Evolutionary conservation across 257 asterid genomes (phyloP).

Genomic region (Plectranthus barbatus): DNA sequence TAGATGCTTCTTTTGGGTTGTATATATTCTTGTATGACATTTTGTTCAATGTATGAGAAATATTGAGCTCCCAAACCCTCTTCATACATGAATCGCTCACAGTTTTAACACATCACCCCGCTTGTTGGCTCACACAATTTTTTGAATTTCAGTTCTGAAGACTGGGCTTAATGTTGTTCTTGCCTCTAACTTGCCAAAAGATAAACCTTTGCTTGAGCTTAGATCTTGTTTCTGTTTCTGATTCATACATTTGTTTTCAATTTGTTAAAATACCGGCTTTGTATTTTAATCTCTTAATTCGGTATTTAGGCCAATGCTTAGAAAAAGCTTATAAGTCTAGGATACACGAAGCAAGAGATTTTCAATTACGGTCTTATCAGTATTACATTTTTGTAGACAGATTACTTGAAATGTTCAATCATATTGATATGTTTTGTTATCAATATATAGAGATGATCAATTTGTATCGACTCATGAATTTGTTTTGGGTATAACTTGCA

Average conservation of each 20-base stretch:
- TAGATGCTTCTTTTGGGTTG: too few relatives aligned
- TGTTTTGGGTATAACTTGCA: background rate
- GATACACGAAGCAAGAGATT: constrained; percentile 38
- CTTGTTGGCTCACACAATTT: constrained; percentile 17
- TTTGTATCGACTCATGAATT: background rate
- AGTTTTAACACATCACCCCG: background rate
- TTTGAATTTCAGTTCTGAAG: constrained; percentile 50
- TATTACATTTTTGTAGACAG: background rate
- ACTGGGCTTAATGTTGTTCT: constrained; percentile 73
- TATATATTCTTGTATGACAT: too few relatives aligned
- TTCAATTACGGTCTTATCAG: background rate
- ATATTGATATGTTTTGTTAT: background rate
- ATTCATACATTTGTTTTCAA: background rate
- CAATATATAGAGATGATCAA: background rate
- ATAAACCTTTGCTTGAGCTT: constrained; percentile 86
- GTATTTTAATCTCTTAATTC: background rate
- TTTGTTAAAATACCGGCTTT: background rate
- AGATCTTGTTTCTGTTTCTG: constrained; percentile 2
- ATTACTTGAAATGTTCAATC: background rate
- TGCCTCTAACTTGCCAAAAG: constrained; percentile 81
- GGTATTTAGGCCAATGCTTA: constrained; percentile 71
- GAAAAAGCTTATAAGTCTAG: constrained; percentile 57
- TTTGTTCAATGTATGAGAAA: too few relatives aligned
- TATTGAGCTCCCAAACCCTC: too few relatives aligned
- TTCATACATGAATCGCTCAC: too few relatives aligned